A percentile compares a stretch with the other conserved stretches of the same genome.
Evolutionary conservation across 2,329 filamentous ascomycete species (phyloP).

Genomic region (Cytospora piceicola): DNA sequence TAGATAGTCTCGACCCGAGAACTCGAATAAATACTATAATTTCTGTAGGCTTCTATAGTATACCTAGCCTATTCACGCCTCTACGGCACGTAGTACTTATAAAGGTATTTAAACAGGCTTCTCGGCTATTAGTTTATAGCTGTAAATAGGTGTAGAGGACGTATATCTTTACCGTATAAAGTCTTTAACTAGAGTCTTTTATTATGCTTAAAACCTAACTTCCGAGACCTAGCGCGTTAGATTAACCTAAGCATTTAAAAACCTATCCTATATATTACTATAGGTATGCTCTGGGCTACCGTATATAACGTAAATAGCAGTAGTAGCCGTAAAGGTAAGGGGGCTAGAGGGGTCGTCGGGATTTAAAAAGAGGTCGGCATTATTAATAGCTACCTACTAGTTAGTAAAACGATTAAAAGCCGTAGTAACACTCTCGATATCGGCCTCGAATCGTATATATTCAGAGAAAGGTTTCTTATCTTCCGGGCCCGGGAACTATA

Average conservation of each 20-base stretch:
- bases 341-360: no score
- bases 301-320: no score
- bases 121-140: not conserved
- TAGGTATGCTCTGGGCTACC: no score
- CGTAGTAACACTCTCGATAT: not conserved
- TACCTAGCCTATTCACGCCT: not conserved
- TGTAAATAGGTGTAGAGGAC: not conserved
- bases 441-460: not conserved
- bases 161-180: not conserved
- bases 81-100: not conserved
- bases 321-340: no score
- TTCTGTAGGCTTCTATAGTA: not conserved
- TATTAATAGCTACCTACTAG: no score
- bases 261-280: no score
- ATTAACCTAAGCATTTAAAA: no score
- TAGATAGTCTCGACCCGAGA: not conserved
- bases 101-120: not conserved
- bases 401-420: no score
- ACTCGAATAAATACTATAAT: slow-evolving; percentile 3
- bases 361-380: not conserved
- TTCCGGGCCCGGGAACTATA: not conserved
- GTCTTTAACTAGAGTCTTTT: no score
- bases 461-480: not conserved
- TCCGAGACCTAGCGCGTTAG: no score
- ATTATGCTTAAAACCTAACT: no score